These are phyloP conservation scores for Naumovozyma baii DNA, from an alignment of 805 yeast genomes.

Conservation along the genomic window DNA sequence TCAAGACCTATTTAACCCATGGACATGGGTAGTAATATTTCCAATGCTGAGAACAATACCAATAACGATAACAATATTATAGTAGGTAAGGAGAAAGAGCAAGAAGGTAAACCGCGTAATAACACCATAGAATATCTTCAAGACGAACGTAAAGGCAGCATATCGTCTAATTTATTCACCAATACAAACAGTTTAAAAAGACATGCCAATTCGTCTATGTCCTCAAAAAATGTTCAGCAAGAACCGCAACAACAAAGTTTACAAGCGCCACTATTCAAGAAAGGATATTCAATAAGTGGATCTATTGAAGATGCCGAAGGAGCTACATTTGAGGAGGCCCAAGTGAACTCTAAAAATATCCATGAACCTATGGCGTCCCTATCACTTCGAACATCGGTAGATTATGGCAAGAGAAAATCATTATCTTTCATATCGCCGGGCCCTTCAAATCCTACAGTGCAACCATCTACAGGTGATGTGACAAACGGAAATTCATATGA, in stretches of 20 bases:
- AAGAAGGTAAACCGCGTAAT: neutral
- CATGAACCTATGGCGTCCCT: neutral
- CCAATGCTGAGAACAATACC: constrained; percentile 4
- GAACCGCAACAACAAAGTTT: too few relatives aligned
- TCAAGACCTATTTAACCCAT: neutral
- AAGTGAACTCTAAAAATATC: neutral
- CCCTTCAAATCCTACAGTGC: constrained; percentile 17
- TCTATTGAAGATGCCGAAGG: constrained; percentile 1
- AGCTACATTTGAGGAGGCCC: neutral
- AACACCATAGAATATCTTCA: constrained; percentile 3
- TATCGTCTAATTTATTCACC: constrained; percentile 18
- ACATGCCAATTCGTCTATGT: constrained; percentile 2
- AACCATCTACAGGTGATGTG: constrained; percentile 12
- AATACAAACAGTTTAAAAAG: constrained; percentile 10
- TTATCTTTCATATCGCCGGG: constrained; percentile 15
- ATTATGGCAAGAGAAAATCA: constrained; percentile 1
- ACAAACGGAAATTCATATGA: neutral
- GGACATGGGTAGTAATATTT: constrained; percentile 8
- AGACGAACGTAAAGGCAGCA: constrained; percentile 8
- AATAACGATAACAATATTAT: too few relatives aligned
- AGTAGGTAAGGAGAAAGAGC: neutral
- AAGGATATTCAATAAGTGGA: neutral
- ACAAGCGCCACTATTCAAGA: too few relatives aligned
- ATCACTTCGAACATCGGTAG: neutral
- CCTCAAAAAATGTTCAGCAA: neutral